Evolutionary conservation across 179 eudicot species (phyloP), one percentile per base, ranked within the genome.

Genomic region (Gypsophila paniculata): DNA sequence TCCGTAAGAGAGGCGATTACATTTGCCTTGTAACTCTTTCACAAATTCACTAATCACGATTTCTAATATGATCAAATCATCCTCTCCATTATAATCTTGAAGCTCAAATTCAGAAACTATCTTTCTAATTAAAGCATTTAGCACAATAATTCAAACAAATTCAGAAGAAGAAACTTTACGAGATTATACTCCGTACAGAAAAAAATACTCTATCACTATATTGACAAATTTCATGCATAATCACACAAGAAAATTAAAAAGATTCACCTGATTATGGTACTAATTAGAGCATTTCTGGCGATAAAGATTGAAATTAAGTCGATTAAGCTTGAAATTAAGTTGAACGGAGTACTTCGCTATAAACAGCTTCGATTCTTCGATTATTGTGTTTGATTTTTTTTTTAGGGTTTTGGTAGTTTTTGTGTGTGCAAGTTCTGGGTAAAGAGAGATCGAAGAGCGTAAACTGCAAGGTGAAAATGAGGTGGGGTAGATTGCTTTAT

Each of bases 101-200:
- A 32, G 46, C 66, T 62, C 44, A 3, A 62, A 62, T 62, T 61
- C 46, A 62, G 48, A 36, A n/a, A 62, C 6, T 8, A 62, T 12
- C 46, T 58, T 58, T 23, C 25, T 58, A 58, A 58, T 57, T 22
- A 57, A 57, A 57, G 14, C 61, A 57, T 57, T 57, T 57, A 8
- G 61, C 32, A 57, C 62, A 58, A 58, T 11, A 22, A 57, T 22
- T 22, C 17, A 42, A 36, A 19, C 68, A n/a, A 64, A 38, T 64
- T 19, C 38, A 61, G 10, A 26, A 61, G 42, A 61, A 34, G 6
- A 61, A 61, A 61, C n/a, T 15, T 15, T 1, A 13, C 13, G 29
- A 13, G 5, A 61, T 61, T 55, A 26, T 17, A 25, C 15, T 25
- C 7, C 3, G 7, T 7, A 23, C 8, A 26, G 8, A 29, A 21